Percentiles rank a stretch among this genome's conserved stretches.
phyloP scores from a whole-genome alignment of 805 yeast genomes.

The Cyberlindnera japonica region DNA sequence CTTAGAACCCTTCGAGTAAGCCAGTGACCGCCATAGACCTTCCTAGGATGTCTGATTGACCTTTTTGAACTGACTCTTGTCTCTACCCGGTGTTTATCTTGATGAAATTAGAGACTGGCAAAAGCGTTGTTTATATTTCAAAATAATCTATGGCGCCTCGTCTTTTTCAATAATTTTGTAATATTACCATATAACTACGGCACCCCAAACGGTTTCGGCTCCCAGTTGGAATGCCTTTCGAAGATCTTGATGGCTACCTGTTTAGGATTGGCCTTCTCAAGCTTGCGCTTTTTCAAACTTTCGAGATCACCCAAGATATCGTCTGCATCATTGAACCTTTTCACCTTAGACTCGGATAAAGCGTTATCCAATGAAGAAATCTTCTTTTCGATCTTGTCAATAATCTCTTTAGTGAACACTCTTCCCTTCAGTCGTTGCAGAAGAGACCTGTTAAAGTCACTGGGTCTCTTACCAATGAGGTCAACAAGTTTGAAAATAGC shows the following conservation, averaged over 20 bases:
- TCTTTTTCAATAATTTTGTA: background rate
- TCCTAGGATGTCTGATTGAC: slow-evolving; percentile 88
- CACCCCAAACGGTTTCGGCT: slow-evolving; percentile 53
- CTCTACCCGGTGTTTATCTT: slow-evolving; percentile 1
- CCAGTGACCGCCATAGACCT: slow-evolving; percentile 86
- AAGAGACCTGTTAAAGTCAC: slow-evolving; percentile 6
- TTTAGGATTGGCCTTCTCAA: slow-evolving; percentile 5
- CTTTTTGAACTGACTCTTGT: slow-evolving; percentile 1
- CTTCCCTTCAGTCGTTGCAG: slow-evolving; percentile 7
- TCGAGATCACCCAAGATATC: slow-evolving; percentile 30
- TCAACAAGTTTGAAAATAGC: slow-evolving; percentile 11
- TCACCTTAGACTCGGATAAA: slow-evolving; percentile 4
- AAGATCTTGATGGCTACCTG: slow-evolving; percentile 14
- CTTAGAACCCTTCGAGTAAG: slow-evolving; percentile 74
- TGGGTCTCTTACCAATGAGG: slow-evolving; percentile 17
- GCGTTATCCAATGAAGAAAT: background rate
- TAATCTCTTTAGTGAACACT: background rate
- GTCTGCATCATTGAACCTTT: slow-evolving; percentile 15
- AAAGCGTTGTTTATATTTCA: slow-evolving; percentile 2
- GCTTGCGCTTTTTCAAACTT: slow-evolving; percentile 26
- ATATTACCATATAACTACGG: slow-evolving; percentile 18
- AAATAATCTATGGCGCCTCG: background rate
- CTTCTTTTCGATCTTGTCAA: slow-evolving; percentile 1
- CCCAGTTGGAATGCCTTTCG: slow-evolving; percentile 36
- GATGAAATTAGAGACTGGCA: too few species aligned